Evolutionary conservation across 257 asterid species (phyloP).

Genomic region (Solanum etuberosum): DNA sequence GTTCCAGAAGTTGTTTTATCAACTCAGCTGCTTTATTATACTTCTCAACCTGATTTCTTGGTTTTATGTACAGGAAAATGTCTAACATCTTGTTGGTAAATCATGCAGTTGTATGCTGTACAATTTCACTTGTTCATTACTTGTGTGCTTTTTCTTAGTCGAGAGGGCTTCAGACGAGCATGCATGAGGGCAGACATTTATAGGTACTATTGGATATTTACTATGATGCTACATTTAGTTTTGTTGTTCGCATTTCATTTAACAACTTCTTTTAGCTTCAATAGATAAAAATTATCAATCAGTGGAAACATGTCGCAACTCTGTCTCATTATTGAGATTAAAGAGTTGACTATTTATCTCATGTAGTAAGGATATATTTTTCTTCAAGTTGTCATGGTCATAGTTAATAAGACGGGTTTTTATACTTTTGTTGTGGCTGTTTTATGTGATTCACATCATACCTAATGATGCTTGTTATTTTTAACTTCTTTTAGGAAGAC

Average conservation of each 20-base stretch:
- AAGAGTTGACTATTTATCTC: neutral
- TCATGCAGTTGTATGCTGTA: slow-evolving; percentile 77
- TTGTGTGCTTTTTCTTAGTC: slow-evolving; percentile 79
- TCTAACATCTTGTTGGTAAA: slow-evolving; percentile 1
- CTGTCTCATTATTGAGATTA: neutral
- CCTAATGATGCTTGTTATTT: neutral
- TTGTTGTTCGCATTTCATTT: neutral
- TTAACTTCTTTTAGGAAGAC: neutral
- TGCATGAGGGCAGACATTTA: slow-evolving; percentile 84
- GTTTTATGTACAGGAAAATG: neutral
- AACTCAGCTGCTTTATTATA: neutral
- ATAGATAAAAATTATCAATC: neutral
- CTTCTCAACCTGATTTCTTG: neutral
- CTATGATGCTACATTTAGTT: neutral
- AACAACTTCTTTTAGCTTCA: neutral
- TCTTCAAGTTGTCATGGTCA: neutral
- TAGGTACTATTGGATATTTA: slow-evolving; percentile 38
- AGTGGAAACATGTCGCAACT: neutral
- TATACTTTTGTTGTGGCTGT: neutral
- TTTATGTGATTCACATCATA: neutral
- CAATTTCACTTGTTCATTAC: slow-evolving; percentile 91
- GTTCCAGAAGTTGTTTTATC: neutral
- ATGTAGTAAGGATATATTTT: neutral
- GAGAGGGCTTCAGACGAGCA: slow-evolving; percentile 93
- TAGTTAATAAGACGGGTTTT: neutral